Evolutionary conservation across 2,329 filamentous ascomycete genomes (phyloP), one percentile per base, ranked within the genome.

Genomic region (Phaeosphaeria sp.): DNA sequence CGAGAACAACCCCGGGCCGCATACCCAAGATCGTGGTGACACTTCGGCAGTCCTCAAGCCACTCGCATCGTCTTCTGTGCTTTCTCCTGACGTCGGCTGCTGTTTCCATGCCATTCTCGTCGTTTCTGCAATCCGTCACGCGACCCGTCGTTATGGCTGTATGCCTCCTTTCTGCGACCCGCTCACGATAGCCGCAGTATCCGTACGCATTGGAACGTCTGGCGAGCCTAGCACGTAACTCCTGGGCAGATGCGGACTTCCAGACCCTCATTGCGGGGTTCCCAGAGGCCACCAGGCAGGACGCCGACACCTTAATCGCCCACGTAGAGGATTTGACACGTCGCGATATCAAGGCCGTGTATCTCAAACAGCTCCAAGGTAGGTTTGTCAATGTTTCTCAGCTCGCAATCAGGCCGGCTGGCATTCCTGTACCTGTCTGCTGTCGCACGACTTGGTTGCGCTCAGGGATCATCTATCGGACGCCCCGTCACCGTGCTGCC

Each of bases 351-450:
- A 95, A 94, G 78, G 83, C 88, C 58, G 80, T 89, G 43, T 93
- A 92, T 76, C 82, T 93, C 62, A 95, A 95, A 80, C 86, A 86
- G 57, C 86, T 94, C 44, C 91, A 95, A 79, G 74, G 73, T 77
- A 59, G 64, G 72, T 68, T 53, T 59, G 49, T 51, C 53, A 57
- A 58, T 54, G 13, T 42, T 49, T 56, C 27, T 45, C 30, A 36
- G 11, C 45, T 45, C 56, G 51, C 45, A 59, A 60, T 68, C 59
- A 45, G 62, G 42, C 57, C 43, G 51, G 50, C 53, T 50, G 27
- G 52, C 36, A 53, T 48, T 43, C 57, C 60, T 52, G 49, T 52
- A 49, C 51, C 42, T 46, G 47, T 45, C 46, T 48, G 44, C 43
- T 55, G 49, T 60, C 40, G 54, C 59, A 52, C 56, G 51, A 36